Evolutionary conservation across 495 filamentous ascomycete species (phyloP), one percentile per base, ranked within the genome.

Genomic region (Penicillium simplicissimum): DNA sequence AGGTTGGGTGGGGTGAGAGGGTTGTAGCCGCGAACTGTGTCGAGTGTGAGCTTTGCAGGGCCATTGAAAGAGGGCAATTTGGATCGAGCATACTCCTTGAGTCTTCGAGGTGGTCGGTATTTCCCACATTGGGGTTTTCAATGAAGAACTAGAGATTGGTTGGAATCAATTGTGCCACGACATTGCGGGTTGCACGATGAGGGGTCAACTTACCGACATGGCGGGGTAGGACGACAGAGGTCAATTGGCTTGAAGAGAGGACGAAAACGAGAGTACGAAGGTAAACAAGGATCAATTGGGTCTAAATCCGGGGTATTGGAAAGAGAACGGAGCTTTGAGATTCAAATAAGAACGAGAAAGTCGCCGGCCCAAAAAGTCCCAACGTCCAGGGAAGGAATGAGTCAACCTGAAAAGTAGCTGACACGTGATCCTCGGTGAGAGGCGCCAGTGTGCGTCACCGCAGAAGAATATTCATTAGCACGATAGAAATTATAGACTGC

Each of bases 1-100:
- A 98, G 88, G 69, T 96, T 89, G 43, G 96, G 96, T 5, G 96
- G 89, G 31, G 90, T 97, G 53, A 98, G 81, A 63, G 96, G 96
- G 73, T 96, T 97, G 84, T 96, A 91, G 58, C 92, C 91, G 55
- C 85, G 86, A 79, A 95, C 91, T 95, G 65, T 62, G 58, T 35
- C 59, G 37, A 51, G 21, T 51, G 48, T 63, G 51, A 65, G 52
- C n/a, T 36, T 25, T 38, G 56, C 25, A 38, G 6, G 42, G 15
- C 37, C 33, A 59, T 60, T 59, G 34, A 34, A 15, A 31, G 10
- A 0, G 38, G n/a, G 7, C 7, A 34, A 60, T 21, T 11, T 36
- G 40, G 54, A 42, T 57, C 19, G 52, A 11, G 78, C 81, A 62
- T 87, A 92, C 96, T 93, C 75, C 95, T 83, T 83, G 92, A 97